Evolutionary conservation across 2,329 filamentous ascomycete species (phyloP).

Genomic region (Allantophomopsis lycopodina): DNA sequence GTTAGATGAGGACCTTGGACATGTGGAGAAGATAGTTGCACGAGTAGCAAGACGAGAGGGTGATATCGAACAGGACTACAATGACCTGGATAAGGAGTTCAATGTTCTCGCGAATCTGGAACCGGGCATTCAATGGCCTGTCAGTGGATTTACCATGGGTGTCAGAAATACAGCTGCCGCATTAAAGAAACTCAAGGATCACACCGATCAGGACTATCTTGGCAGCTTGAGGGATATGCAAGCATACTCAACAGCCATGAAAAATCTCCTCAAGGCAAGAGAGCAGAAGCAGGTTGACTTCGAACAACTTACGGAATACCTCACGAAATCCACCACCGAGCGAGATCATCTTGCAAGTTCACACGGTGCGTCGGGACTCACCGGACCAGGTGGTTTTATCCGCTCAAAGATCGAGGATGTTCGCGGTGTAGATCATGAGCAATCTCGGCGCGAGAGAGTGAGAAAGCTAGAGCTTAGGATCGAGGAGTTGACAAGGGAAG

Average conservation of each 20-base stretch:
- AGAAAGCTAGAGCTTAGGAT: slow-evolving; percentile 88
- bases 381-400: slow-evolving; percentile 75
- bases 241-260: slow-evolving; percentile 78
- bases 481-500: slow-evolving; percentile 78
- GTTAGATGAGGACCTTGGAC: slow-evolving; percentile 80
- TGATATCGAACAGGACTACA: slow-evolving; percentile 79
- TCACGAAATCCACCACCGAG: slow-evolving; percentile 79
- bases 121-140: slow-evolving; percentile 66
- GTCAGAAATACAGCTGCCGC: slow-evolving; percentile 74
- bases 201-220: slow-evolving; percentile 92
- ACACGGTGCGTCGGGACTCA: slow-evolving; percentile 45
- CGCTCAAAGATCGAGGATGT: slow-evolving; percentile 94
- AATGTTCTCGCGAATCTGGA: slow-evolving; percentile 85
- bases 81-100: slow-evolving; percentile 86
- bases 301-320: slow-evolving; percentile 89
- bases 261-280: slow-evolving; percentile 76
- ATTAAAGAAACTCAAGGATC: slow-evolving; percentile 69
- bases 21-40: slow-evolving; percentile 92
- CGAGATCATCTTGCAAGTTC: slow-evolving; percentile 54
- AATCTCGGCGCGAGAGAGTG: slow-evolving; percentile 71
- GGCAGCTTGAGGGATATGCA: slow-evolving; percentile 91
- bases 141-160: slow-evolving; percentile 76
- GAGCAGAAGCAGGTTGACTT: slow-evolving; percentile 98
- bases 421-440: slow-evolving; percentile 90
- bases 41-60: slow-evolving; percentile 77